Conservation (phyloP, 2,329 filamentous ascomycete species). For the Epichloe sp. region DNA sequence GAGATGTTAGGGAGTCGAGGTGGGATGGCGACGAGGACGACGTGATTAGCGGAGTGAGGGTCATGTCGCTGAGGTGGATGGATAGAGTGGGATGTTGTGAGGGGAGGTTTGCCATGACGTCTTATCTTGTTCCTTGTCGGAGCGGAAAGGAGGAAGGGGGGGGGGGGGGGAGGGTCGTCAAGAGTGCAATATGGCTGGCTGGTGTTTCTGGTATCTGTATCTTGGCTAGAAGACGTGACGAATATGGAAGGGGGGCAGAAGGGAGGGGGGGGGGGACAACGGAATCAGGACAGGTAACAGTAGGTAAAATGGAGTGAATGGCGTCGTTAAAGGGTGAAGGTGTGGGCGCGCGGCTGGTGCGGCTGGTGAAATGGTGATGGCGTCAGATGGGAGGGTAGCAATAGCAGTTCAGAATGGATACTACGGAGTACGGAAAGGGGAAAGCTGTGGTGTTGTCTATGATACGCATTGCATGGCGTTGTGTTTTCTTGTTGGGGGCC, state of each 20-base stretch:
- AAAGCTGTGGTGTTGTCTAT: too few relatives aligned
- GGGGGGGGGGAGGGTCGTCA: neutral
- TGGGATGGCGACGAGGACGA: slow-evolving; percentile 32
- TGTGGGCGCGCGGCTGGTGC: neutral
- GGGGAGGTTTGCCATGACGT: slow-evolving; percentile 26
- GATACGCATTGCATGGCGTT: too few relatives aligned
- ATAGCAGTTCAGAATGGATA: too few relatives aligned
- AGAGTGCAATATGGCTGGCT: neutral
- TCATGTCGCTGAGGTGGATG: slow-evolving; percentile 43
- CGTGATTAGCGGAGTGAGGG: slow-evolving; percentile 44
- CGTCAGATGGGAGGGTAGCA: neutral
- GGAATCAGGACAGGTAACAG: too few relatives aligned
- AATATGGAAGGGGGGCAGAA: neutral
- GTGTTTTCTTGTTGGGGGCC: too few relatives aligned
- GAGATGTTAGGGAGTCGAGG: slow-evolving; percentile 36
- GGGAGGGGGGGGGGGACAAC: too few relatives aligned
- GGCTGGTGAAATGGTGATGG: neutral
- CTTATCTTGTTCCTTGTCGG: slow-evolving; percentile 2
- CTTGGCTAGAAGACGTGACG: neutral
- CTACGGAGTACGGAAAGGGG: too few relatives aligned
- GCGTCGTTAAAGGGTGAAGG: neutral
- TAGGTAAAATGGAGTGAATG: neutral
- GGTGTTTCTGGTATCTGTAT: too few relatives aligned
- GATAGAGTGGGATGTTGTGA: slow-evolving; percentile 37
- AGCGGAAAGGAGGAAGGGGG: neutral